Conservation (phyloP, 345 rosid species). For the Gossypium herbaceum region DNA sequence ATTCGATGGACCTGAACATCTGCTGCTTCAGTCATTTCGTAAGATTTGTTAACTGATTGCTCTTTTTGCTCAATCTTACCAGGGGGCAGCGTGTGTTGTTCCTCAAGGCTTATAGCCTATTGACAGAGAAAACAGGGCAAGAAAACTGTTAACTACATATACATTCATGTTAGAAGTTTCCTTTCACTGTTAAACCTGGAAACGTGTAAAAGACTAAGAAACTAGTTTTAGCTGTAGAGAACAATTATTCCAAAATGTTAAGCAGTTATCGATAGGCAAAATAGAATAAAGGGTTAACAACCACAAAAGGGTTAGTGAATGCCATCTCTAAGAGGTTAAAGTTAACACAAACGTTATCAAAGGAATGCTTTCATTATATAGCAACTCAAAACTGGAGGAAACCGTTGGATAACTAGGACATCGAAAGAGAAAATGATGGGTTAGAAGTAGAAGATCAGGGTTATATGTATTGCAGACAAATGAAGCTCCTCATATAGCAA, state of each 20-base stretch:
- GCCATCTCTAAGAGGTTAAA: background rate
- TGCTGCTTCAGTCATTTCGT: constrained; percentile 33
- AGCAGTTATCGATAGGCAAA: background rate
- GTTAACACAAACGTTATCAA: background rate
- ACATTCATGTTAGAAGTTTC: constrained; percentile 1
- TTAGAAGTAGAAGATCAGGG: too few species aligned
- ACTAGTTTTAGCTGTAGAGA: background rate
- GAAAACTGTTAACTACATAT: background rate
- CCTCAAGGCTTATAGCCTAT: constrained; percentile 33
- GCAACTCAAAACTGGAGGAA: background rate
- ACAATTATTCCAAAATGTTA: background rate
- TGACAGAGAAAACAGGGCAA: constrained; percentile 7
- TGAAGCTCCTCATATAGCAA: background rate
- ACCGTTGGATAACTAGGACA: background rate
- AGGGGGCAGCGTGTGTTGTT: constrained; percentile 29
- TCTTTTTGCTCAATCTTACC: constrained; percentile 30
- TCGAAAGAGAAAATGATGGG: too few species aligned
- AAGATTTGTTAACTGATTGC: constrained; percentile 25
- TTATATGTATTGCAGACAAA: background rate
- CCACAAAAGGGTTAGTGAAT: background rate
- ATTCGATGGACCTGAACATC: constrained; percentile 74
- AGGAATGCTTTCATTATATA: background rate
- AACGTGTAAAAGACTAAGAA: background rate
- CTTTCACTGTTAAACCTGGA: background rate
- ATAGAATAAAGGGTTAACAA: background rate